Conservation (phyloP, 2,329 filamentous ascomycete genomes). For the Alternaria gansuensis region DNA sequence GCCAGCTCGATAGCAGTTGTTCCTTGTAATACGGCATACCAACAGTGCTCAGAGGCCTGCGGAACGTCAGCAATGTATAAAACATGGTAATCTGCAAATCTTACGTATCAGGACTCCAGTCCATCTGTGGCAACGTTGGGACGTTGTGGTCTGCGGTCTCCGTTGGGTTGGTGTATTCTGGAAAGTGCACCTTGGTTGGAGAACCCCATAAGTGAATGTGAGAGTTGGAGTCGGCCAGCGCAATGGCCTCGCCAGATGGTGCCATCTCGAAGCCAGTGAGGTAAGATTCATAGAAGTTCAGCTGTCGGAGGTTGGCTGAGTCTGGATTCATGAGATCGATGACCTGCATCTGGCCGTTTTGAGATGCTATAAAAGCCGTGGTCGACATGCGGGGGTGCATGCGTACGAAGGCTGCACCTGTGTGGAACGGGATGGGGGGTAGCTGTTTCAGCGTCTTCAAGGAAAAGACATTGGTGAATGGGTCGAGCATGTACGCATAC, state of each 20-base stretch:
- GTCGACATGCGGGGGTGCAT: conserved; percentile 97
- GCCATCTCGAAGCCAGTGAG: conserved; percentile 86
- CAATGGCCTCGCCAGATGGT: conserved; percentile 85
- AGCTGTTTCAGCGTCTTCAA: conserved; percentile 88
- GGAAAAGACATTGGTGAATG: conserved; percentile 94
- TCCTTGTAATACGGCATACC: conserved; percentile 96
- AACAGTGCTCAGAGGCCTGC: conserved; percentile 79
- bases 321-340: conserved; percentile 96
- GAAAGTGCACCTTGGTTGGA: conserved; percentile 83
- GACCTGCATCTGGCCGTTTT: conserved; percentile 91
- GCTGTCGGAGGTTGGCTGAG: conserved; percentile 83
- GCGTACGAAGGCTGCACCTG: conserved; percentile 90
- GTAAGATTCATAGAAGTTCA: conserved; percentile 75
- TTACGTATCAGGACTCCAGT: conserved; percentile 76
- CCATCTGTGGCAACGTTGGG: conserved; percentile 66
- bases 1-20: conserved; percentile 86
- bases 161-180: conserved; percentile 76
- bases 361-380: conserved; percentile 91
- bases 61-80: conserved; percentile 15
- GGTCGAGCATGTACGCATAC: conserved; percentile 83
- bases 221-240: conserved; percentile 79
- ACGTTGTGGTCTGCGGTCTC: conserved; percentile 75
- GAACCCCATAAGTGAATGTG: conserved; percentile 89
- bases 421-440: conserved; percentile 89
- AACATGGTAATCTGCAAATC: conserved; percentile 34